Conservation (phyloP, 2,329 filamentous ascomycete genomes). For the Tolypocladium amazonense region DNA sequence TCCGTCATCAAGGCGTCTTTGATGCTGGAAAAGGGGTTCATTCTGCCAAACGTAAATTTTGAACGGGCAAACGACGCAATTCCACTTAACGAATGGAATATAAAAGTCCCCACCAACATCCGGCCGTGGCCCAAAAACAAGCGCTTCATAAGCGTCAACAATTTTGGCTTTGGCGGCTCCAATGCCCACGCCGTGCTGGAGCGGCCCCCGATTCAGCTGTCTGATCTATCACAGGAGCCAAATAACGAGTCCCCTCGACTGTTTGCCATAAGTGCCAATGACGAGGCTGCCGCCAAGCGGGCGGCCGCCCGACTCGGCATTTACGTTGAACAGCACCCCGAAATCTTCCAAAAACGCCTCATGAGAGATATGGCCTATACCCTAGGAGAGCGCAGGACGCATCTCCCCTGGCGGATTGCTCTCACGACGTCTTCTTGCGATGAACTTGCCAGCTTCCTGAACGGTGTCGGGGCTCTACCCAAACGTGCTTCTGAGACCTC, state of each 20-base stretch:
- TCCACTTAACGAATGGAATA: conserved; percentile 36
- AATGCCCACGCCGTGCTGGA: conserved; percentile 33
- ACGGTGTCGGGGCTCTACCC: conserved; percentile 15
- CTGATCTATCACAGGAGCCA: conserved; percentile 1
- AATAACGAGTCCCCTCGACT: conserved; percentile 16
- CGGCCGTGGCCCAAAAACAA: conserved; percentile 36
- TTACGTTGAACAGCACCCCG: conserved; percentile 29
- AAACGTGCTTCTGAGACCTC: conserved; percentile 7
- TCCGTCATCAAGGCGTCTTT: conserved; percentile 41
- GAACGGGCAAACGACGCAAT: conserved; percentile 37
- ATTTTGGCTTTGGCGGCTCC: conserved; percentile 35
- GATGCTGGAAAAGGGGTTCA: conserved; percentile 38
- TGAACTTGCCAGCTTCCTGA: conserved; percentile 32
- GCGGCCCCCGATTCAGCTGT: conserved; percentile 1
- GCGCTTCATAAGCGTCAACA: conserved; percentile 39
- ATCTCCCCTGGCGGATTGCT: conserved; percentile 31
- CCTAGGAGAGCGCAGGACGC: conserved; percentile 31
- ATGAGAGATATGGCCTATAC: conserved; percentile 38
- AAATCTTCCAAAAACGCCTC: conserved; percentile 30
- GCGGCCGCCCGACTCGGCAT: conserved; percentile 22
- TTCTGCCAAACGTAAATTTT: conserved; percentile 40
- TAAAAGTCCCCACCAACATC: conserved; percentile 33
- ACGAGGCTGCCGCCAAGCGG: conserved; percentile 21
- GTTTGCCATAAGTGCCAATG: conserved; percentile 31
- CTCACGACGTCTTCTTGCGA: conserved; percentile 31